Evolutionary conservation across 2,329 filamentous ascomycete species (phyloP), one percentile per base, ranked within the genome.

Genomic region (Xylaria sp.): DNA sequence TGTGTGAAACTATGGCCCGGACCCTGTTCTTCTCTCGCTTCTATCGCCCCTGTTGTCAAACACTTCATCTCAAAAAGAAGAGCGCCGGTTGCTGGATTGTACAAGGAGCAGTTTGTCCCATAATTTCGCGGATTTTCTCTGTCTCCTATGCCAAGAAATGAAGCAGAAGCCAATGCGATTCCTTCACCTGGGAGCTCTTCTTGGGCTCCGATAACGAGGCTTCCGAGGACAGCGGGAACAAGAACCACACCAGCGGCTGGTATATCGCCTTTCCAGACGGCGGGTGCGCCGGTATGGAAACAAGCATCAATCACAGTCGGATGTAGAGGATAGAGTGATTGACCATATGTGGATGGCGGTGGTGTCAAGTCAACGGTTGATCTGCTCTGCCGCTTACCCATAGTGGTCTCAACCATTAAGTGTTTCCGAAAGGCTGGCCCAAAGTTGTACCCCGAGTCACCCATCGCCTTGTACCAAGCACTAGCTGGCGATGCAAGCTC

Each of bases 241-340:
- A 68, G 67, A 59, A 67, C 72, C 46, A 57, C 64, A 23, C 54
- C 67, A 20, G 64, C 75, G 65, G 58, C 71, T n/a, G 23, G 61
- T 54, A 63, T 11, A 33, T 72, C 63, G 33, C 73, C 73, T 23
- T 64, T 62, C 73, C 67, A 75, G 9, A 74, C 63, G 2, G 69
- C 65, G n/a, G 71, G 69, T 5, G 68, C 65, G 13, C 67, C 70
- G 3, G 79, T 74, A 26, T 79, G 79, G 7, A 78, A 63, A 42
- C 68, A 74, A n/a, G 58, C 66, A 63, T 81, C 79, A 3, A 81
- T 68, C 6, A 69, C 69, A 10, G 77, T 70, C 3, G 80, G 80
- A 65, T 81, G 79, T 38, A 81, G 63, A 3, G 63, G 42, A 62
- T 67, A 67, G 6, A 10, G 10, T 5, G 60, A 64, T 42, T 81